These are phyloP conservation scores for Zalaria sp. DNA, from an alignment of 2,329 filamentous ascomycete species.

Conservation along the genomic window DNA sequence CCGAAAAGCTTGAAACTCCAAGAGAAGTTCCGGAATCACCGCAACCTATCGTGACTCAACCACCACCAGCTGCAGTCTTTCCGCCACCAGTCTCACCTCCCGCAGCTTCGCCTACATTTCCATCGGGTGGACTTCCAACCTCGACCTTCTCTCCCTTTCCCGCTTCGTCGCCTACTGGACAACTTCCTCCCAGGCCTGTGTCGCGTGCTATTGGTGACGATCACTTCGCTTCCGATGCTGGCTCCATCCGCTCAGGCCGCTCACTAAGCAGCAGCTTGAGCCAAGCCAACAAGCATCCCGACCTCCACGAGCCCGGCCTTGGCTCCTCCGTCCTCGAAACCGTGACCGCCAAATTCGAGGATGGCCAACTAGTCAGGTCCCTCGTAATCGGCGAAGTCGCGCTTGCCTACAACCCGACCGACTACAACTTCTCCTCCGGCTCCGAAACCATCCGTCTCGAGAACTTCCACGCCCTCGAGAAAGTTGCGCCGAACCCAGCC, in stretches of 20 bases:
- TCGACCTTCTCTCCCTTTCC: conserved; percentile 17
- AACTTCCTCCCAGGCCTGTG: conserved; percentile 14
- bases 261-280: conserved; percentile 56
- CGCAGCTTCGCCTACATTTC: conserved; percentile 9
- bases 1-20: too few relatives aligned
- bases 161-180: conserved; percentile 4
- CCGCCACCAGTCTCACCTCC: conserved; percentile 3
- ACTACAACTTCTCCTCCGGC: conserved; percentile 26
- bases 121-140: conserved; percentile 8
- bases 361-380: conserved; percentile 54
- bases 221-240: conserved; percentile 48
- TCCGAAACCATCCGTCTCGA: conserved; percentile 65
- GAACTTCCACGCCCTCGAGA: conserved; percentile 77
- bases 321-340: conserved; percentile 86
- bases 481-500: conserved; percentile 83
- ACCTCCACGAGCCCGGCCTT: conserved; percentile 64
- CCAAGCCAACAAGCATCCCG: conserved; percentile 60
- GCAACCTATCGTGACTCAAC: not conserved
- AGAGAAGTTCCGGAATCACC: too few relatives aligned
- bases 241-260: conserved; percentile 79
- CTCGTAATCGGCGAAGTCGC: conserved; percentile 81
- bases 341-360: conserved; percentile 71
- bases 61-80: conserved; percentile 1
- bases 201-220: conserved; percentile 10
- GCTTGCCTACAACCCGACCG: conserved; percentile 58